Percentiles rank a stretch among this genome's conserved stretches.
phyloP scores from a whole-genome alignment of 345 rosid genomes.

The Heritiera littoralis region DNA sequence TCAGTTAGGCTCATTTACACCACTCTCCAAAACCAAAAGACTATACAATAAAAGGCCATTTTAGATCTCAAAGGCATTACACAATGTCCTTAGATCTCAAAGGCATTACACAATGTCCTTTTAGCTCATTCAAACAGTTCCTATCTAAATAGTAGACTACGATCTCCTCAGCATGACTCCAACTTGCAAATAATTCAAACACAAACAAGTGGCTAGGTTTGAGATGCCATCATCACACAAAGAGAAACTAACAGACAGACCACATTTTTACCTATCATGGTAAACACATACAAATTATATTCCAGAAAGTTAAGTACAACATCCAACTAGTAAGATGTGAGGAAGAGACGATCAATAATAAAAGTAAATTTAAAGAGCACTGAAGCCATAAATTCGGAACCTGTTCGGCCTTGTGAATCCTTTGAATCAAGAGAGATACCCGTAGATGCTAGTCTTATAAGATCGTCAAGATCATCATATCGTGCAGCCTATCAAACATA shows the following conservation, averaged over 20 bases:
- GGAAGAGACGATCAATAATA: background rate
- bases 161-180: background rate
- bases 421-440: constrained; percentile 78
- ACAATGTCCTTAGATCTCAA: background rate
- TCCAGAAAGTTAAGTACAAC: background rate
- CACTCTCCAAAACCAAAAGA: background rate
- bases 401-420: constrained; percentile 86
- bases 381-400: constrained; percentile 29
- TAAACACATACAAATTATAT: background rate
- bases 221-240: background rate
- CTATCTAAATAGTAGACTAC: background rate
- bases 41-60: background rate
- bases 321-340: background rate
- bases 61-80: background rate
- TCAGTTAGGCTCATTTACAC: background rate
- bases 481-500: constrained; percentile 79
- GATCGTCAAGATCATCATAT: constrained; percentile 74
- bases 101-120: background rate
- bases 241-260: background rate
- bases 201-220: background rate
- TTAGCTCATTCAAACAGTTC: background rate
- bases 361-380: background rate
- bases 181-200: background rate
- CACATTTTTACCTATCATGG: background rate
- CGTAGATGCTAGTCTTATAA: constrained; percentile 50